Evolutionary conservation across 2,329 filamentous ascomycete genomes (phyloP), one percentile per base, ranked within the genome.

Genomic region (Ceratocystis lukuohia): DNA sequence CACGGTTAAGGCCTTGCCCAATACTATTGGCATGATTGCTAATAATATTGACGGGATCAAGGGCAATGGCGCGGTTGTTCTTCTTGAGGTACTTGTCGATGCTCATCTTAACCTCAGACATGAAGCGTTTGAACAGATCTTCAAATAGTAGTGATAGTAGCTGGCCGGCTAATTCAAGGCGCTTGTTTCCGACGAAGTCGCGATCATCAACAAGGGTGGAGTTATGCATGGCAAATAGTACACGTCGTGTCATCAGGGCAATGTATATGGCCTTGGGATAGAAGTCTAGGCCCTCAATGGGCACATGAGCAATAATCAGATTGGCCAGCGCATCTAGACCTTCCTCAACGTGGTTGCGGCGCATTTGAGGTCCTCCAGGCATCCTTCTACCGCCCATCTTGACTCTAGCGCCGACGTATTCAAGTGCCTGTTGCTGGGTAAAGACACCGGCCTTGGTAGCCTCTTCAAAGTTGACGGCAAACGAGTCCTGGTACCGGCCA

Each of bases 101-200:
- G 70, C 88, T 93, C 77, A 89, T 84, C 75, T 96, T 96, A 74
- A 99, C 86, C 71, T 94, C 88, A 67, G 84, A 84, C 71, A 90
- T 89, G 75, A 96, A 96, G 68, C 90, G 89, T 78, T 99, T 99
- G 84, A 99, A 99, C 68, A 96, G 77, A 80, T 99, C 95, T 76
- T 99, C 95, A 71, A 99, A 99, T 0, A 99, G 81, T 0, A 99
- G 81, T 2, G 94, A 92, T 69, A 99, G 78, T 74, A 99, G 86
- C 76, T 97, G 94, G 0, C 94, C 94, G 65, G 95, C 95, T 76
- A 99, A 76, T 75, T 99, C 94, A 56, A 99, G 80, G 68, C 94
- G 86, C 77, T 99, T 99, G 78, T 99, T 99, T 70, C 94, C 94
- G 37, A 99, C 91, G 72, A 97, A 99, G 76, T 99, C 95, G 73